These are phyloP conservation scores for Aureobasidium sp. DNA, from an alignment of 2,329 filamentous ascomycete genomes.

Conservation along the genomic window DNA sequence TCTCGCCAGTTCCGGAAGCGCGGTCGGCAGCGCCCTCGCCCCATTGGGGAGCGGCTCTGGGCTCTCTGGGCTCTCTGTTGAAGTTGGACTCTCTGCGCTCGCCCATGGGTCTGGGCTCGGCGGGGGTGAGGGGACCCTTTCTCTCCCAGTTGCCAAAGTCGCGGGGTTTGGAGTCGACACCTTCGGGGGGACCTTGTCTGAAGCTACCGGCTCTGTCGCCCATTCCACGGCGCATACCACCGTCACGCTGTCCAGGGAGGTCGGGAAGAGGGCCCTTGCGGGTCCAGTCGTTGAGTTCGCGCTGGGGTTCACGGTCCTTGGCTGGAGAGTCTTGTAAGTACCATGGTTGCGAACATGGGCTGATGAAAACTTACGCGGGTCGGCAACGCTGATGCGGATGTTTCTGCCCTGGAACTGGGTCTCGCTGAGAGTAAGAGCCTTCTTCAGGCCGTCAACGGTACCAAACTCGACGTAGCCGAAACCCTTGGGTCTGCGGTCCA, in stretches of 20 bases:
- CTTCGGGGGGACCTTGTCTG: slow-evolving; percentile 52
- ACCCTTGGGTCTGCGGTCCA: slow-evolving; percentile 89
- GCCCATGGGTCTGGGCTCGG: slow-evolving; percentile 22
- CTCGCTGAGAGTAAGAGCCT: slow-evolving; percentile 76
- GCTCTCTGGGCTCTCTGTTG: slow-evolving; percentile 23
- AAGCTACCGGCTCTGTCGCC: slow-evolving; percentile 40
- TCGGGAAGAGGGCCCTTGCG: slow-evolving; percentile 84
- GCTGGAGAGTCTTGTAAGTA: slow-evolving; percentile 43
- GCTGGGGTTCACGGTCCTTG: slow-evolving; percentile 73
- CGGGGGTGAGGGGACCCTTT: slow-evolving; percentile 78
- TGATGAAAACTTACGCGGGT: slow-evolving; percentile 68
- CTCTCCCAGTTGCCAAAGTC: slow-evolving; percentile 92
- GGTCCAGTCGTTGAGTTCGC: slow-evolving; percentile 84
- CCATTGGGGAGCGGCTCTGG: slow-evolving; percentile 60
- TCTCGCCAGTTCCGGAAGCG: slow-evolving; percentile 66
- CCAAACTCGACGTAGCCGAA: slow-evolving; percentile 97
- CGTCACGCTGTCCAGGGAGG: slow-evolving; percentile 45
- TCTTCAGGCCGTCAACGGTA: slow-evolving; percentile 79
- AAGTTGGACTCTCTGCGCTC: slow-evolving; percentile 6
- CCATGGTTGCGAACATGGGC: neutral
- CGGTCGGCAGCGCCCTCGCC: slow-evolving; percentile 45
- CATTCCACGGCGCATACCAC: slow-evolving; percentile 43
- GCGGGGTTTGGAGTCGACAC: slow-evolving; percentile 61
- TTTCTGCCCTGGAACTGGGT: slow-evolving; percentile 76
- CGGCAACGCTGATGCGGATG: slow-evolving; percentile 89